A percentile compares a stretch with the other conserved stretches of the same genome.
phyloP scores from a whole-genome alignment of 306 rosid species.

The Dalbergia oliveri region DNA sequence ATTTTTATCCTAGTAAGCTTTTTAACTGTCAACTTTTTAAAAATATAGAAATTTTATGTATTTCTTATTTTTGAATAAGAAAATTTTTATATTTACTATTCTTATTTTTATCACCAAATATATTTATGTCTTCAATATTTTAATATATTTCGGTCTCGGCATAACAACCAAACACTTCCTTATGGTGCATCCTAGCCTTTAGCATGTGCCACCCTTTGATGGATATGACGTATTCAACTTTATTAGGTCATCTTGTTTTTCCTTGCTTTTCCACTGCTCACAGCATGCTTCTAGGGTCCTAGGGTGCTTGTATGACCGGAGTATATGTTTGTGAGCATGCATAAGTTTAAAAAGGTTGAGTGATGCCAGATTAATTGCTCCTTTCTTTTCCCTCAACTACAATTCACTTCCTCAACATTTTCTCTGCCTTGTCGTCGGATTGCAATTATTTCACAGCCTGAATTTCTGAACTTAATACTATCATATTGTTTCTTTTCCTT shows the following conservation, averaged over 20 bases:
- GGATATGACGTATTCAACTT: slow-evolving; percentile 37
- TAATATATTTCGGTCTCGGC: too few species aligned
- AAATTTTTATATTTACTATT: too few species aligned
- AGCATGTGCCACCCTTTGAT: slow-evolving; percentile 36
- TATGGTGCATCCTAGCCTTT: slow-evolving; percentile 18
- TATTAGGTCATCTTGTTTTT: slow-evolving; percentile 42
- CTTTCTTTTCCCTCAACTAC: slow-evolving; percentile 25
- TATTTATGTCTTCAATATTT: too few species aligned
- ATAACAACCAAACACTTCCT: too few species aligned
- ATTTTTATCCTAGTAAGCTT: too few species aligned
- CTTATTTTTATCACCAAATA: too few species aligned
- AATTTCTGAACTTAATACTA: slow-evolving; percentile 5
- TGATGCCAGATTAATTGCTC: slow-evolving; percentile 38
- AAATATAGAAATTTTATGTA: too few species aligned
- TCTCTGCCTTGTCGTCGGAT: slow-evolving; percentile 38
- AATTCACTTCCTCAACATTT: slow-evolving; percentile 34
- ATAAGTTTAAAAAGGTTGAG: slow-evolving; percentile 34
- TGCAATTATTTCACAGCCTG: slow-evolving; percentile 34
- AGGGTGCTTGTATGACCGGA: slow-evolving; percentile 38
- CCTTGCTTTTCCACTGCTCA: slow-evolving; percentile 13
- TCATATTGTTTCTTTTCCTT: not conserved
- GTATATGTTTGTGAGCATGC: slow-evolving; percentile 37
- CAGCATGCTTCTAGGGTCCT: slow-evolving; percentile 36
- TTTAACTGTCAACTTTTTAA: too few species aligned
- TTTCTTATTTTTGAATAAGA: too few species aligned